phyloP scores from a whole-genome alignment of 176 grass and related monocot genomes.

The Tuctoria greenei region DNA sequence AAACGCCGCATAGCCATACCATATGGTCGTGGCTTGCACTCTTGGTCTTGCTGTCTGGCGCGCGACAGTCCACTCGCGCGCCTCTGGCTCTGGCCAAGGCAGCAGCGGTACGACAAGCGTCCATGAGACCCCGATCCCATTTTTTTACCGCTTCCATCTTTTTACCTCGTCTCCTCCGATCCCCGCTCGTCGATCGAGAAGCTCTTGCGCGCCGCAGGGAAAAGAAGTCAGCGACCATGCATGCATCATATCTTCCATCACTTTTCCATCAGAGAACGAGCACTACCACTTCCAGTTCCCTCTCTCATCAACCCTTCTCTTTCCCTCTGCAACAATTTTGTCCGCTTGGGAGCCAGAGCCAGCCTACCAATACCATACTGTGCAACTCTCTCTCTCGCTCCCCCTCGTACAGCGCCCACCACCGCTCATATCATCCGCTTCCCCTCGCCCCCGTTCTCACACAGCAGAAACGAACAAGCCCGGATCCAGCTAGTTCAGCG shows the following conservation, averaged over 20 bases:
- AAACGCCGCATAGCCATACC: slow-evolving; percentile 10
- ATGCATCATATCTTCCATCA: not conserved
- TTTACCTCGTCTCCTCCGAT: slow-evolving; percentile 15
- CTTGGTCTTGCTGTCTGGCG: slow-evolving; percentile 28
- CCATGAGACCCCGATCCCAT: not conserved
- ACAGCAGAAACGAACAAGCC: slow-evolving; percentile 38
- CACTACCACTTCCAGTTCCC: slow-evolving; percentile 34
- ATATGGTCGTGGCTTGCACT: slow-evolving; percentile 32
- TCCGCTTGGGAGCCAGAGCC: slow-evolving; percentile 31
- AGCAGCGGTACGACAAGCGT: slow-evolving; percentile 26
- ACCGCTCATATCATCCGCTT: slow-evolving; percentile 35
- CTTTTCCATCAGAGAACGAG: slow-evolving; percentile 31
- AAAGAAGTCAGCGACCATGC: slow-evolving; percentile 55
- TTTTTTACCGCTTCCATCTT: slow-evolving; percentile 19
- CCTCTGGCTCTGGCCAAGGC: not conserved
- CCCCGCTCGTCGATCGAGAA: slow-evolving; percentile 47
- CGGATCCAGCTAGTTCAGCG: slow-evolving; percentile 34
- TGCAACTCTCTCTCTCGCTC: not conserved
- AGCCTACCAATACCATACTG: no score
- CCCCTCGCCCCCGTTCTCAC: not conserved
- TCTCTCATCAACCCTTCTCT: slow-evolving; percentile 27
- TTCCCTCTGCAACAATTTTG: slow-evolving; percentile 38
- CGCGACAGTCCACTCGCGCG: not conserved
- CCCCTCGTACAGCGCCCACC: slow-evolving; percentile 23
- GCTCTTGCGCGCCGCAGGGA: slow-evolving; percentile 35